Evolutionary conservation across 2,329 filamentous ascomycete genomes (phyloP).

Genomic region (Basipetospora chlamydospora): DNA sequence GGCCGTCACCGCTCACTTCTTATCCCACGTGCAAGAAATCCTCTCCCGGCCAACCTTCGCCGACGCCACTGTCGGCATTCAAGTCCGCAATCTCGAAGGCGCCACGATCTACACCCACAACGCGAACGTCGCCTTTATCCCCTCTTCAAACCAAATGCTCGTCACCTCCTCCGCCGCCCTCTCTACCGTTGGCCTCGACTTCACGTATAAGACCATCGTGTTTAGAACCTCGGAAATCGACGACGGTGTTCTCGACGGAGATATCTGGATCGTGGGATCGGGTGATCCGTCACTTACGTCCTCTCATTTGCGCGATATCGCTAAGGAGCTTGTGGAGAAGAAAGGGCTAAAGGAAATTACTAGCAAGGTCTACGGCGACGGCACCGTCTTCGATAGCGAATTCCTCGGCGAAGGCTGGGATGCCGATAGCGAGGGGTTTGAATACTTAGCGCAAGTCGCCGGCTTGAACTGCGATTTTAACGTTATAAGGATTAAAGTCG

Average conservation of each 20-base stretch:
- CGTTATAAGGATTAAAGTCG: slow-evolving; percentile 4
- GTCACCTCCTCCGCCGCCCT: slow-evolving; percentile 3
- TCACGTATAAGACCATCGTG: slow-evolving; percentile 4
- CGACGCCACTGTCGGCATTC: slow-evolving; percentile 5
- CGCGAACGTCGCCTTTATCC: background rate
- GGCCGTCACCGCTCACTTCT: background rate
- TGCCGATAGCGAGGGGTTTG: slow-evolving; percentile 3
- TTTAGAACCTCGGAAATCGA: background rate
- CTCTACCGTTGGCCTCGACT: slow-evolving; percentile 3
- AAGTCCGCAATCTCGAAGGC: slow-evolving; percentile 2
- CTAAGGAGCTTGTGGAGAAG: background rate
- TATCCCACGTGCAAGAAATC: background rate
- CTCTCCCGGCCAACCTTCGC: slow-evolving; percentile 3
- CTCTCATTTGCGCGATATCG: background rate
- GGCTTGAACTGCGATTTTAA: slow-evolving; percentile 7
- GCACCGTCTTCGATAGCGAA: slow-evolving; percentile 5
- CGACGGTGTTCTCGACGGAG: slow-evolving; percentile 6
- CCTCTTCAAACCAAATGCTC: slow-evolving; percentile 6
- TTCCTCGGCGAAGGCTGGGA: slow-evolving; percentile 3
- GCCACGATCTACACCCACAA: slow-evolving; percentile 1
- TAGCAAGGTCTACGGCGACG: slow-evolving; percentile 6
- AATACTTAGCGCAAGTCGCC: slow-evolving; percentile 6
- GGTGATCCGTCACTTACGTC: slow-evolving; percentile 7
- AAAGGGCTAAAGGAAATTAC: slow-evolving; percentile 6
- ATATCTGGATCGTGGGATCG: slow-evolving; percentile 6